Evolutionary conservation across 108 stramenopile species (phyloP).

Genomic region (Nannochloropsis salina): DNA sequence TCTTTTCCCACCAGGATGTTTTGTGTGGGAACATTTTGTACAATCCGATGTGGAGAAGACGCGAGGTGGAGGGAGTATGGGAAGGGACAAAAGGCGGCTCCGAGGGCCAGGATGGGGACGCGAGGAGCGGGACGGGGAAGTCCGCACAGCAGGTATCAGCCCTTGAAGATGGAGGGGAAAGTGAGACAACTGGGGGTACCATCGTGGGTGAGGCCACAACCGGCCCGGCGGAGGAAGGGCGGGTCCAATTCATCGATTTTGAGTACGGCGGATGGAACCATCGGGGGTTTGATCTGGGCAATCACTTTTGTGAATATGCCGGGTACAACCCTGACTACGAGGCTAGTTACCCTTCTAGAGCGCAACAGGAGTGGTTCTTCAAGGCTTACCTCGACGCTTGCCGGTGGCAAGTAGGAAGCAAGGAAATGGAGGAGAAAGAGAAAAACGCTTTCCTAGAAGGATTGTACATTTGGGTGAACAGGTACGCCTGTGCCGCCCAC

Average conservation of each 20-base stretch:
- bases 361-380: constrained; percentile 10
- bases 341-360: constrained; percentile 2
- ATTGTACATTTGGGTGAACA: constrained; percentile 1
- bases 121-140: constrained; percentile 26
- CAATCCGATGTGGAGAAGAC: background rate
- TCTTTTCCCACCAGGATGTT: background rate
- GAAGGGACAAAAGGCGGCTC: background rate
- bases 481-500: constrained; percentile 44
- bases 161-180: constrained; percentile 16
- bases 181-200: constrained; percentile 14
- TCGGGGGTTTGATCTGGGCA: constrained; percentile 54
- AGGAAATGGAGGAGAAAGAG: background rate
- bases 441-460: background rate
- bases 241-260: constrained; percentile 47
- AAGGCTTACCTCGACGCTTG: constrained; percentile 26
- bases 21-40: background rate
- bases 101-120: background rate
- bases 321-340: constrained; percentile 29
- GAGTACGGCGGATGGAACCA: constrained; percentile 42
- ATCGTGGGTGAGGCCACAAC: constrained; percentile 26
- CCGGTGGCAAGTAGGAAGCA: background rate
- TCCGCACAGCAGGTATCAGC: background rate
- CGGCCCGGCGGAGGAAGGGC: background rate
- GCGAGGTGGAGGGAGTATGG: too few relatives aligned
- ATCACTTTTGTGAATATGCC: constrained; percentile 59